These are phyloP conservation scores for Oryza coarctata DNA, from an alignment of 176 grass and related monocot genomes.

Conservation along the genomic window DNA sequence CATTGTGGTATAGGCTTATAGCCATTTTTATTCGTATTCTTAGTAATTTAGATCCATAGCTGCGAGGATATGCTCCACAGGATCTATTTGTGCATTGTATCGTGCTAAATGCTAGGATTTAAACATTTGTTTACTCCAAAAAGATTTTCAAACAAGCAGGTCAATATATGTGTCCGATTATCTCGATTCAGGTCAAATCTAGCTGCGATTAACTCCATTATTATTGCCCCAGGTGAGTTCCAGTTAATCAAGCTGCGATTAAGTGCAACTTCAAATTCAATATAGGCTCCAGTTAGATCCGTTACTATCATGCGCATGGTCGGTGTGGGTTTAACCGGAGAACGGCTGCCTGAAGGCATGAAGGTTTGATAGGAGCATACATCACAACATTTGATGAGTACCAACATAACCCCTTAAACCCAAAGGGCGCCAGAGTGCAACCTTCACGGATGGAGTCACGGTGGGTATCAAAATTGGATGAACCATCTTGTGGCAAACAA, in stretches of 20 bases:
- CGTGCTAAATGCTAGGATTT: not conserved
- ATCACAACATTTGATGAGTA: not conserved
- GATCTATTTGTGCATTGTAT: not conserved
- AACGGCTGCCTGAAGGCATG: not conserved
- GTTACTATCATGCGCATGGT: not conserved
- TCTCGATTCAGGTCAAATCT: not conserved
- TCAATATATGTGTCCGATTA: not conserved
- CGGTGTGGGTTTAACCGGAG: not conserved
- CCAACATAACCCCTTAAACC: conserved; percentile 10
- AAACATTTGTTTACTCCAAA: not conserved
- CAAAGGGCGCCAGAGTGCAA: conserved; percentile 21
- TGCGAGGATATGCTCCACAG: not conserved
- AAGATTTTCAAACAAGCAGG: not conserved
- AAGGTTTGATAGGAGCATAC: not conserved
- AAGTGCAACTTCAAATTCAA: not conserved
- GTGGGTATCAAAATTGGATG: conserved; percentile 31
- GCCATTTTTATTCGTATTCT: conserved; percentile 18
- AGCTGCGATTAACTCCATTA: too few relatives aligned
- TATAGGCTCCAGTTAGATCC: not conserved
- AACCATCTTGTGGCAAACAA: conserved; percentile 22
- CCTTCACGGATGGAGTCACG: conserved; percentile 34
- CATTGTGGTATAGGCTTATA: conserved; percentile 31
- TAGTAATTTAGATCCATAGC: conserved; percentile 19
- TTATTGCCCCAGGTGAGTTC: too few relatives aligned
- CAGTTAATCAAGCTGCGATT: not conserved